Conservation (phyloP, 805 yeast species). For the Kodamaea hsintzibuensis region DNA sequence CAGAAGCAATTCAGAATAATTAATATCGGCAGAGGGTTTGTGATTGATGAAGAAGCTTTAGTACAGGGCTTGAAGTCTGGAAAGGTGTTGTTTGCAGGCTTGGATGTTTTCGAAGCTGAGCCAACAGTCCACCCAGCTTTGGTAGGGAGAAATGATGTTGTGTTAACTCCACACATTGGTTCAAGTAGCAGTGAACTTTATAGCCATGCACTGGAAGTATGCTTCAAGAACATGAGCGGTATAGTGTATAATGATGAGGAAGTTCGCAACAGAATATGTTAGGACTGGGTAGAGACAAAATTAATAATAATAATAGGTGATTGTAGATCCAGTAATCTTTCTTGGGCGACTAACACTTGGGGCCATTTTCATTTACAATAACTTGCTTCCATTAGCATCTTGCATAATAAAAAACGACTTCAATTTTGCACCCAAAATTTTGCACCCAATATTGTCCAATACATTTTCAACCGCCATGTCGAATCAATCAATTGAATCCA, state of each 20-base stretch:
- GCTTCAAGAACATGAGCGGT: constrained; percentile 17
- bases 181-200: constrained; percentile 22
- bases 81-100: constrained; percentile 26
- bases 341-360: too few relatives aligned
- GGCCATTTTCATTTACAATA: too few relatives aligned
- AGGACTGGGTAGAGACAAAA: background rate
- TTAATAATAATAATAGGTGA: background rate
- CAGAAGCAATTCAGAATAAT: constrained; percentile 22
- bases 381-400: too few relatives aligned
- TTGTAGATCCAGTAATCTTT: too few relatives aligned
- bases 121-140: constrained; percentile 22
- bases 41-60: constrained; percentile 26
- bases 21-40: constrained; percentile 27
- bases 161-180: constrained; percentile 28
- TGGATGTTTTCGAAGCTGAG: constrained; percentile 29
- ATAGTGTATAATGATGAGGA: background rate
- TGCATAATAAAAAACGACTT: too few relatives aligned
- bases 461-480: background rate
- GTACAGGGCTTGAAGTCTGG: constrained; percentile 25
- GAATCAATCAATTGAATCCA: background rate
- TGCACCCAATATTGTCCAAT: background rate
- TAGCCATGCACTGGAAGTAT: constrained; percentile 5
- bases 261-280: background rate
- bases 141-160: constrained; percentile 23
- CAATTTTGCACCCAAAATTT: background rate